These are phyloP conservation scores for Penstemon newberryi DNA, from an alignment of 257 asterid species.

Conservation along the genomic window DNA sequence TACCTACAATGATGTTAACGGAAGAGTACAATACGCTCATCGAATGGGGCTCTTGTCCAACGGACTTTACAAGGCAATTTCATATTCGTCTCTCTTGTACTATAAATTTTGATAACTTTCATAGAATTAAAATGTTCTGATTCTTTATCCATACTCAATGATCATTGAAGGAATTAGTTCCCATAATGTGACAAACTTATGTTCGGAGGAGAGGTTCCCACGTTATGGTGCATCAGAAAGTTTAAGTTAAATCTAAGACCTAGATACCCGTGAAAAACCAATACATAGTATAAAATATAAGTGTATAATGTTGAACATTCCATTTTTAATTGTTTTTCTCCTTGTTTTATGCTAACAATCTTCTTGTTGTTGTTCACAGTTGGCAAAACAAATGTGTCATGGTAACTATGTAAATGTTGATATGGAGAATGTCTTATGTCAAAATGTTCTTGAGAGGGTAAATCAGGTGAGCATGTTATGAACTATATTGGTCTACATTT, in stretches of 20 bases:
- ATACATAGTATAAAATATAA: too few relatives aligned
- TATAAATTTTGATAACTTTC: background rate
- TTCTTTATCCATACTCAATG: too few relatives aligned
- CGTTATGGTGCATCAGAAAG: too few relatives aligned
- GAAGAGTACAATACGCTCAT: slow-evolving; percentile 22
- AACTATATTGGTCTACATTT: background rate
- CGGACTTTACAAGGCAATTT: slow-evolving; percentile 21
- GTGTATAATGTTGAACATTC: too few relatives aligned
- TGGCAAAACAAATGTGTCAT: slow-evolving; percentile 3
- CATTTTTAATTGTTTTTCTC: too few relatives aligned
- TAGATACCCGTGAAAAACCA: too few relatives aligned
- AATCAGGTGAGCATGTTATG: slow-evolving; percentile 10
- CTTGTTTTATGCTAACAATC: background rate
- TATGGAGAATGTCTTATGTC: slow-evolving; percentile 12
- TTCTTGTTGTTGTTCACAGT: slow-evolving; percentile 11
- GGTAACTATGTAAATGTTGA: slow-evolving; percentile 21
- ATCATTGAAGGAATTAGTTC: too few relatives aligned
- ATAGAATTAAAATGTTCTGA: too few relatives aligned
- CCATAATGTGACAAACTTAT: too few relatives aligned
- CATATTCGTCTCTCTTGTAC: background rate
- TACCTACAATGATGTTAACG: background rate
- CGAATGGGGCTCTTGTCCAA: slow-evolving; percentile 34
- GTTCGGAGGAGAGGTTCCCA: too few relatives aligned
- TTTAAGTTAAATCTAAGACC: too few relatives aligned
- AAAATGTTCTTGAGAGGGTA: slow-evolving; percentile 5